phyloP scores from a whole-genome alignment of 371 early-diverging fungal genomes.

The Mycotypha africana region DNA sequence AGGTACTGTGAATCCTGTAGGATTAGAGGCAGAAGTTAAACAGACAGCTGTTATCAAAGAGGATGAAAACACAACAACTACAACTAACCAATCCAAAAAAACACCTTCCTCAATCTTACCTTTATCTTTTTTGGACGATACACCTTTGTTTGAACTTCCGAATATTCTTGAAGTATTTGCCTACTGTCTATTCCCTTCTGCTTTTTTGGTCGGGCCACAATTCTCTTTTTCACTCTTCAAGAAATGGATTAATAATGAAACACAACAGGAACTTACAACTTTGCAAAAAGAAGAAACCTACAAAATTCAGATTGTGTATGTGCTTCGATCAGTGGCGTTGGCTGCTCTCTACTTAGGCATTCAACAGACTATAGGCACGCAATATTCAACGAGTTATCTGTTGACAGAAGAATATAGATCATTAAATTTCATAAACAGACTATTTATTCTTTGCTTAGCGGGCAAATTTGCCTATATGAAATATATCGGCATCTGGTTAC shows the following conservation, averaged over 20 bases:
- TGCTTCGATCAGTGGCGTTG: constrained; percentile 37
- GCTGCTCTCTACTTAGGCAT: constrained; percentile 49
- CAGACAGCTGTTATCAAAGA: constrained; percentile 3
- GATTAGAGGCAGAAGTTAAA: constrained; percentile 6
- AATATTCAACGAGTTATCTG: constrained; percentile 45
- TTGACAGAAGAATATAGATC: constrained; percentile 46
- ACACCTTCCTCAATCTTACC: constrained; percentile 18
- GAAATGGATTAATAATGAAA: constrained; percentile 31
- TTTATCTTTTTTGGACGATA: constrained; percentile 31
- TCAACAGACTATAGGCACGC: constrained; percentile 44
- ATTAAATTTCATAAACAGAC: constrained; percentile 30
- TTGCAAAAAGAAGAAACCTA: constrained; percentile 31
- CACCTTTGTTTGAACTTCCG: constrained; percentile 42
- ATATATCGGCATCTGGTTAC: constrained; percentile 68
- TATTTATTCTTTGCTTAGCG: constrained; percentile 41
- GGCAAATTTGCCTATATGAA: constrained; percentile 60
- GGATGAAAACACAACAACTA: constrained; percentile 3
- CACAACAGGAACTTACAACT: constrained; percentile 1
- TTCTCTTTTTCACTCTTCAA: constrained; percentile 64
- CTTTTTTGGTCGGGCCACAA: constrained; percentile 72
- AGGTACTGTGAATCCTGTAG: constrained; percentile 6
- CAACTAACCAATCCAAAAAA: constrained; percentile 6
- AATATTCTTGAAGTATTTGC: constrained; percentile 44
- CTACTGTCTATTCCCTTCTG: constrained; percentile 58
- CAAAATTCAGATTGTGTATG: constrained; percentile 37